Base-by-base conservation (phyloP, 1,139 yeast species). In the Pichia sp. region DNA sequence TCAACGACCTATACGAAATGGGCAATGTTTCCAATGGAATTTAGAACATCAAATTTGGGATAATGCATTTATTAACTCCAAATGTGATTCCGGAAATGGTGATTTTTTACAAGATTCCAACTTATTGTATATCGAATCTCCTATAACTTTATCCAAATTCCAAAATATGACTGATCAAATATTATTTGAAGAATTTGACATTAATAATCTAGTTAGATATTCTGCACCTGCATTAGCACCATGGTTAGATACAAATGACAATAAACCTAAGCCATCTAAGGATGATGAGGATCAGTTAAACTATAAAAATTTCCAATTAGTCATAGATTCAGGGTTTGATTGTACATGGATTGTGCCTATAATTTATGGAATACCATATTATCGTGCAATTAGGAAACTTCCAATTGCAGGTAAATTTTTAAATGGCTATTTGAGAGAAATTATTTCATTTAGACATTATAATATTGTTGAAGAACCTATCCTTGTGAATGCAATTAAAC, bases 41-140 rank as follows among this genome's bases (percentile, higher is more conserved):
- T 66, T 86, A 1, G 89, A 93, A 59, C 84, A 83, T 56, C 83
- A 84, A n/a, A 74, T 93, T 4, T 93, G 98, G 98, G 97, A 93
- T 59, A 76, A 81, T 49, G 72, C 85, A 59, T 64, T 81, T 51
- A 65, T 63, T 51, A 23, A 37, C 15, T 36, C 44, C 13, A 41
- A 41, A n/a, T 65, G 65, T 19, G 59, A 65, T 60, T 52, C 64
- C 49, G 51, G 70, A 49, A 35, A 58, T 48, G 46, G 65, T 59
- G 58, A 62, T 16, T 80, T 76, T 43, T 69, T 79, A 3, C 47
- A 62, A 13, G 71, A 66, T 18, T 63, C 74, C 2, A 74, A 78
- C 33, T 65, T 84, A 36, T 62, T 81, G 2, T 65, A 80, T 41
- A 76, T 88, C 1, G 97, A 91, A 55, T 70, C 89, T 13, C 91